A percentile compares a stretch with the other conserved stretches of the same genome.
Evolutionary conservation across 495 filamentous ascomycete genomes (phyloP).

Genomic region (Cairneyella variabilis): DNA sequence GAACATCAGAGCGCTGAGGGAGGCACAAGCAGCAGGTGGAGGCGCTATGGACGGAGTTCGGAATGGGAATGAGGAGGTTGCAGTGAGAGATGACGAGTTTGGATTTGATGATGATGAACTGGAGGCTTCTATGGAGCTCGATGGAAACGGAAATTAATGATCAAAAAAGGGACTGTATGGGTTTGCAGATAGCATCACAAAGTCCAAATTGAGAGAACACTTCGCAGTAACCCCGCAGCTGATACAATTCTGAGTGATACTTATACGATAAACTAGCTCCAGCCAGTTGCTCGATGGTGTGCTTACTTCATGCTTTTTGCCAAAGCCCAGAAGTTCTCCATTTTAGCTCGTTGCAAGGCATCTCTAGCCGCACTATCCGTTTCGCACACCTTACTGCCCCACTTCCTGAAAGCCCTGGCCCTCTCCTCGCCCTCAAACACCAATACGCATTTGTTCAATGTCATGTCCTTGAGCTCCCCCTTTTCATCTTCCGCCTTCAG

Average conservation of each 20-base stretch:
- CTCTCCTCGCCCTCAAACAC: constrained; percentile 87
- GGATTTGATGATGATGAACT: constrained; percentile 27
- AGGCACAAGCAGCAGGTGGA: constrained; percentile 17
- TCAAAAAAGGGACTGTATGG: not conserved
- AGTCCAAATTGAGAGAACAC: not conserved
- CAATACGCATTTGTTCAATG: constrained; percentile 71
- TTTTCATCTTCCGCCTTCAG: constrained; percentile 73
- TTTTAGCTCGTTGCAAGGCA: constrained; percentile 69
- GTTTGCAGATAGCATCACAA: not conserved
- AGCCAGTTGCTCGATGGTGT: too few species aligned
- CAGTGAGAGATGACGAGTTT: constrained; percentile 14
- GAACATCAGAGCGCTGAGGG: constrained; percentile 37
- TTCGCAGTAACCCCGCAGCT: too few species aligned
- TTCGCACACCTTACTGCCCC: constrained; percentile 81
- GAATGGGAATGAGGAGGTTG: constrained; percentile 57
- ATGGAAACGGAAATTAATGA: constrained; percentile 3
- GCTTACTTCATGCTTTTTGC: constrained; percentile 60
- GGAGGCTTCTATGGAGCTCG: constrained; percentile 22
- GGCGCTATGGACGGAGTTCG: constrained; percentile 15
- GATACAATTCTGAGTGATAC: not conserved
- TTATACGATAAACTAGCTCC: too few species aligned
- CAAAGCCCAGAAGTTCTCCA: constrained; percentile 95
- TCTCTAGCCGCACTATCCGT: constrained; percentile 86
- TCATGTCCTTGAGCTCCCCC: constrained; percentile 74
- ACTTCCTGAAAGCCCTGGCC: constrained; percentile 73